Percentiles rank a stretch among this genome's conserved stretches.
phyloP scores from a whole-genome alignment of 805 yeast genomes.

The Ogataea pilisensis region DNA sequence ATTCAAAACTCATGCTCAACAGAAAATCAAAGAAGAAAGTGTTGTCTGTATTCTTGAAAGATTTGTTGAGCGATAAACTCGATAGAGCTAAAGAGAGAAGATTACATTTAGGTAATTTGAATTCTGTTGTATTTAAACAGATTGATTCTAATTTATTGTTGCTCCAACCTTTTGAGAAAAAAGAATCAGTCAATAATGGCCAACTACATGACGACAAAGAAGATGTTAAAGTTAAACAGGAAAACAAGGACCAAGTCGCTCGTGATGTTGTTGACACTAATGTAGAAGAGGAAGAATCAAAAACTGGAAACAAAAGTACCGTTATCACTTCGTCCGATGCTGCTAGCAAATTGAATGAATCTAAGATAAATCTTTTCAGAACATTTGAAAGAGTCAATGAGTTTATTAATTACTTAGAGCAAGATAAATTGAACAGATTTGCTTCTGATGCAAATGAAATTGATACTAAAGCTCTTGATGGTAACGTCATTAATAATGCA shows the following conservation, averaged over 20 bases:
- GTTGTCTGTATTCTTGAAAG: conserved; percentile 26
- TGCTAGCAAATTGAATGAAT: conserved; percentile 11
- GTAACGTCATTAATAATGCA: neutral
- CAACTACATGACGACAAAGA: neutral
- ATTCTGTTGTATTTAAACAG: conserved; percentile 9
- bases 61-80: conserved; percentile 18
- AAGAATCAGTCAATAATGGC: neutral
- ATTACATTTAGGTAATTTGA: conserved; percentile 23
- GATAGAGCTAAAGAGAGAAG: conserved; percentile 18
- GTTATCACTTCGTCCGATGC: neutral
- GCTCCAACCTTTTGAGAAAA: conserved; percentile 7
- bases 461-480: neutral
- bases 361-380: conserved; percentile 19
- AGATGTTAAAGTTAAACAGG: neutral
- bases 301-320: neutral
- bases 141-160: conserved; percentile 11
- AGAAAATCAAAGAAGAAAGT: conserved; percentile 24
- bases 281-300: conserved; percentile 2
- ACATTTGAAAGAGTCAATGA: conserved; percentile 12
- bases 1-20: conserved; percentile 22
- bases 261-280: too few species aligned
- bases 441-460: neutral
- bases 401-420: conserved; percentile 9
- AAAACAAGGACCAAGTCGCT: conserved; percentile 2
- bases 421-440: neutral